Percentiles rank a stretch among this genome's conserved stretches.
Conservation (phyloP, 2,329 filamentous ascomycete genomes). For the Ceratocystis ficicola region DNA sequence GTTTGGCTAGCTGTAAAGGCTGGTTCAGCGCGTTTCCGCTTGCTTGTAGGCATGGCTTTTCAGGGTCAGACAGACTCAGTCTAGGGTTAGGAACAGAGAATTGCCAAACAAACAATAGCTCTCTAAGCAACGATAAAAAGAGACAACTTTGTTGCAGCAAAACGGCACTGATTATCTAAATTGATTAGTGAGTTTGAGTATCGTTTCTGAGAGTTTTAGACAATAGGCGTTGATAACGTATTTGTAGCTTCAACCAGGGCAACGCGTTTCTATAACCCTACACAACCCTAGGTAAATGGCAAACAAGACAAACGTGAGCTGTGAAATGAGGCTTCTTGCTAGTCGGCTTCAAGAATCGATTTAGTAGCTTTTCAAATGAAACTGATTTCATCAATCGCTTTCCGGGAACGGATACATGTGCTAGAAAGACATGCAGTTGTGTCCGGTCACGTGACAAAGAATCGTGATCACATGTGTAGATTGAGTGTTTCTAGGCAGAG, state of each 20-base stretch:
- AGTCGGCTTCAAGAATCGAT: no score
- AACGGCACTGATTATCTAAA: no score
- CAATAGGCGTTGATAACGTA: background rate
- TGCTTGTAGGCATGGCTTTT: slow-evolving; percentile 5
- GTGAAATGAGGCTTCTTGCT: no score
- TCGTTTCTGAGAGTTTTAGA: background rate
- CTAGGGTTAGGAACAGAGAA: slow-evolving; percentile 7
- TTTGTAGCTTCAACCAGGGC: background rate
- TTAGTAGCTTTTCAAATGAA: no score
- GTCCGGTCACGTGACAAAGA: no score
- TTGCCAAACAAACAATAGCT: background rate
- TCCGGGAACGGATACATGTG: no score
- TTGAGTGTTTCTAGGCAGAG: no score
- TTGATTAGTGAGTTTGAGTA: no score
- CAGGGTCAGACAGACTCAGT: background rate
- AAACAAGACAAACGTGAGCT: no score
- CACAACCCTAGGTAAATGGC: background rate
- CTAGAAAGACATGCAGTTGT: no score
- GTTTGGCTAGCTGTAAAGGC: background rate
- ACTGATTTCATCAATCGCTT: no score
- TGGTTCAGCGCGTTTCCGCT: slow-evolving; percentile 13
- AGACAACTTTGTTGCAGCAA: background rate
- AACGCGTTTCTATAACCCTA: slow-evolving; percentile 8
- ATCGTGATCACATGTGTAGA: no score
- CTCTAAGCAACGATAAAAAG: background rate